Evolutionary conservation across 176 grass and related monocot species (phyloP), one percentile per base, ranked within the genome.

Genomic region (Oryza rufipogon): DNA sequence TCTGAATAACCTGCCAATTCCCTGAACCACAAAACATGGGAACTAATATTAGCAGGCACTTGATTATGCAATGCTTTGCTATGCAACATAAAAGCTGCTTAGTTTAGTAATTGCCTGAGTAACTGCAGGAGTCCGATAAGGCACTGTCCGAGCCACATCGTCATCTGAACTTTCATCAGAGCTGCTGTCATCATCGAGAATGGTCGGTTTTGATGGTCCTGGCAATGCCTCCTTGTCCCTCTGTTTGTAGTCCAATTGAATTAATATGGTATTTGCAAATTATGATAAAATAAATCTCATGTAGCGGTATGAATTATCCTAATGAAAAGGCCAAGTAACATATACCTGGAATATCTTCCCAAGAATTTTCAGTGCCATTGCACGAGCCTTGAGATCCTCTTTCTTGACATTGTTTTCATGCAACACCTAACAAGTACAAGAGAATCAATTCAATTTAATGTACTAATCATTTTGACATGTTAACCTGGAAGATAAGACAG

Each of bases 1-100:
- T 89, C 96, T 85, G 68, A 99, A 99, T 73, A 99, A 82, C 71
- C 93, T 92, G 61, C 96, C 96, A 78, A 99, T 99, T 83, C 96
- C 93, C 96, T 99, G 89, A 44, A 92, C 16, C 63, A 69, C 39
- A 86, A 86, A 81, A 66, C 11, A 48, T 10, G 66, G 10, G 9
- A 22, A 51, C 20, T 68, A 68, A 34, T 58, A 45, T 64, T 5
- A 76, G 2, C 70, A 52, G 64, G 71, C 15, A 65, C 36, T 68
- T 47, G 48, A 54, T 85, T 71, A 63, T 51, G 23, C 46, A 81
- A 71, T 58, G 14, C 19, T 64, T 46, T 23, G 4, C 1, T 32
- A 58, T 45, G 42, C 11, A 39, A 54, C 42, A 77, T 30, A 61
- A 16, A 32, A 10, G 13, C 66, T 10, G 52, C 73, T 17, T 67